These are phyloP conservation scores for Paracamarosporium sp. DNA, from an alignment of 2,329 filamentous ascomycete species.

Conservation along the genomic window DNA sequence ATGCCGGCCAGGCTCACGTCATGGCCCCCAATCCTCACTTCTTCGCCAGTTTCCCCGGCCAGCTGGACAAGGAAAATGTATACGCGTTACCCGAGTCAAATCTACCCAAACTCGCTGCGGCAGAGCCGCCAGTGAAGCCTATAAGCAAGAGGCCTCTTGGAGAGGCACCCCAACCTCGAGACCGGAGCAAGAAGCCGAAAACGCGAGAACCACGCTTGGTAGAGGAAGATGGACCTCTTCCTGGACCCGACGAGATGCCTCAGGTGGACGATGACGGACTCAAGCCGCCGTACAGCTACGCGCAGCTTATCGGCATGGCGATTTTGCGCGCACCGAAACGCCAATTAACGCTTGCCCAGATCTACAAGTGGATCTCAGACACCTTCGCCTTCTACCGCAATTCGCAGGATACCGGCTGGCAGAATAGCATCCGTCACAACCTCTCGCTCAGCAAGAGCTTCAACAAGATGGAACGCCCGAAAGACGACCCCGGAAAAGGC, in stretches of 20 bases:
- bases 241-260: constrained; percentile 81
- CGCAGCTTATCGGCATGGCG: constrained; percentile 94
- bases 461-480: constrained; percentile 91
- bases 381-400: constrained; percentile 84
- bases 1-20: constrained; percentile 45
- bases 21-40: constrained; percentile 60
- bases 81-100: constrained; percentile 48
- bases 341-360: constrained; percentile 87
- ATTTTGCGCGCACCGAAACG: constrained; percentile 86
- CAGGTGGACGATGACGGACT: constrained; percentile 81
- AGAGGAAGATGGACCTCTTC: constrained; percentile 60
- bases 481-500: constrained; percentile 96
- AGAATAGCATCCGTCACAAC: constrained; percentile 99
- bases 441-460: constrained; percentile 97
- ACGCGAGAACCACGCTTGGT: constrained; percentile 57
- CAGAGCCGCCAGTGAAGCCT: constrained; percentile 37
- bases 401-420: constrained; percentile 87
- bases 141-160: constrained; percentile 67
- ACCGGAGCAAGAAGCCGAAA: constrained; percentile 75
- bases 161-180: constrained; percentile 76
- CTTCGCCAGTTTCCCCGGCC: constrained; percentile 59
- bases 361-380: constrained; percentile 99
- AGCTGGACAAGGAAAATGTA: constrained; percentile 59
- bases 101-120: constrained; percentile 30
- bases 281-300: constrained; percentile 93